Conservation (phyloP, 2,329 filamentous ascomycete genomes). For the Phialophora macrospora region DNA sequence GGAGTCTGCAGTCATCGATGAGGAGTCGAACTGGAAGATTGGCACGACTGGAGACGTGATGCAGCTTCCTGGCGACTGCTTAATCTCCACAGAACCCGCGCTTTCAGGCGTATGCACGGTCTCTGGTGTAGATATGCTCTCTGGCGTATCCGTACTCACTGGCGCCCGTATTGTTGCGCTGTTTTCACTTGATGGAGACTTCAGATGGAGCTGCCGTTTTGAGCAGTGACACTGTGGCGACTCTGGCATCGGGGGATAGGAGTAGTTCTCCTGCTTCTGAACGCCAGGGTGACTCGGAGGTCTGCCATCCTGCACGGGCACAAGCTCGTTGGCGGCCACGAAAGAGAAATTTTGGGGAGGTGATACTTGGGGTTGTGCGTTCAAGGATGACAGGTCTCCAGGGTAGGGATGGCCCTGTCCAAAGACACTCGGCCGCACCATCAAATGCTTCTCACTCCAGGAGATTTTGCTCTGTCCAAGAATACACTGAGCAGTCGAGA, state of each 20-base stretch:
- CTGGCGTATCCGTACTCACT: background rate
- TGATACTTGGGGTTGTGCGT: background rate
- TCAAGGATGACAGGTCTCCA: background rate
- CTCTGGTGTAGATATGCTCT: background rate
- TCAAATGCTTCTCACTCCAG: background rate
- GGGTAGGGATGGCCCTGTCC: background rate
- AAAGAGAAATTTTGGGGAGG: background rate
- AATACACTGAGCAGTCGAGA: constrained; percentile 18
- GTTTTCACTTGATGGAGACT: background rate
- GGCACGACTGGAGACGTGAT: background rate
- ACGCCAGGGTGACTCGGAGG: background rate
- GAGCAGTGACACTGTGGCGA: background rate
- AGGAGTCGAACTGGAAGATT: background rate
- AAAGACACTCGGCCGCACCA: background rate
- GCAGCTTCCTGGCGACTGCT: background rate
- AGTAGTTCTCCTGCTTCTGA: background rate
- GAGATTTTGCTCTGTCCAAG: constrained; percentile 12
- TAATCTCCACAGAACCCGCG: background rate
- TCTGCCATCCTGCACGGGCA: background rate
- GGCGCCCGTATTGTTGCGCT: background rate
- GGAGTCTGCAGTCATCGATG: background rate
- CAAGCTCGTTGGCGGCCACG: background rate
- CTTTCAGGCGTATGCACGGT: background rate
- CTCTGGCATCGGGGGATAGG: background rate
- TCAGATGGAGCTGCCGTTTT: background rate